Evolutionary conservation across 2,329 filamentous ascomycete species (phyloP).

Genomic region (Blastomyces parvus): DNA sequence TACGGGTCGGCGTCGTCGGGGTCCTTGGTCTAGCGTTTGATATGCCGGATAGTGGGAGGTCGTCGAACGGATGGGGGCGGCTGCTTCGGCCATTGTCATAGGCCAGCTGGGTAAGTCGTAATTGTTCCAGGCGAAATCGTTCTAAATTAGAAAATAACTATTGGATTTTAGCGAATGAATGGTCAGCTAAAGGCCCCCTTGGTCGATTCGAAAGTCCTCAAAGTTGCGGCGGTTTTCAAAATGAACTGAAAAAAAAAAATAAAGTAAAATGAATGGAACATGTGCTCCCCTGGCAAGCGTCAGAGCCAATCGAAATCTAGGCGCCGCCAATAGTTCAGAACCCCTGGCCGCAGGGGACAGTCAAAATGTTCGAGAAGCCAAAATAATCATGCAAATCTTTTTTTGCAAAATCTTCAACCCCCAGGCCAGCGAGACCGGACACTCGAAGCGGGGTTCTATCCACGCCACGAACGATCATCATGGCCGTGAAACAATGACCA

Average conservation of each 20-base stretch:
- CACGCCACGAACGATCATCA: conserved; percentile 3
- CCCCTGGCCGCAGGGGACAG: not conserved
- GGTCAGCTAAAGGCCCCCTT: conserved; percentile 1
- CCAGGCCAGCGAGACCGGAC: not conserved
- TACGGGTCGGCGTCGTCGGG: conserved; percentile 2
- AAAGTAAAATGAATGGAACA: not conserved
- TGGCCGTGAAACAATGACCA: not conserved
- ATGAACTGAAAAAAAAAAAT: not conserved
- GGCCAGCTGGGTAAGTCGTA: conserved; percentile 25
- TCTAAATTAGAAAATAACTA: conserved; percentile 36
- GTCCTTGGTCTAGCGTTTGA: not conserved
- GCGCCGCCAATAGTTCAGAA: not conserved
- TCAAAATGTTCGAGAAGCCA: not conserved
- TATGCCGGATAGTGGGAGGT: not conserved
- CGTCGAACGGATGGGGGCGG: conserved; percentile 13
- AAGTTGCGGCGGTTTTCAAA: not conserved
- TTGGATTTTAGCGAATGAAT: conserved; percentile 16
- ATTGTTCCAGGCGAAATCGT: conserved; percentile 26
- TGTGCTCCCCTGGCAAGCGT: not conserved
- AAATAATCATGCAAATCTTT: not conserved
- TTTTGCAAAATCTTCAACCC: not conserved
- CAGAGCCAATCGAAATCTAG: not conserved
- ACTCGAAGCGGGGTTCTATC: not conserved
- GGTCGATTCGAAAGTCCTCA: not conserved
- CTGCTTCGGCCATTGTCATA: conserved; percentile 20